phyloP scores from a whole-genome alignment of 2,329 filamentous ascomycete species.

The Diaporthe batatas region DNA sequence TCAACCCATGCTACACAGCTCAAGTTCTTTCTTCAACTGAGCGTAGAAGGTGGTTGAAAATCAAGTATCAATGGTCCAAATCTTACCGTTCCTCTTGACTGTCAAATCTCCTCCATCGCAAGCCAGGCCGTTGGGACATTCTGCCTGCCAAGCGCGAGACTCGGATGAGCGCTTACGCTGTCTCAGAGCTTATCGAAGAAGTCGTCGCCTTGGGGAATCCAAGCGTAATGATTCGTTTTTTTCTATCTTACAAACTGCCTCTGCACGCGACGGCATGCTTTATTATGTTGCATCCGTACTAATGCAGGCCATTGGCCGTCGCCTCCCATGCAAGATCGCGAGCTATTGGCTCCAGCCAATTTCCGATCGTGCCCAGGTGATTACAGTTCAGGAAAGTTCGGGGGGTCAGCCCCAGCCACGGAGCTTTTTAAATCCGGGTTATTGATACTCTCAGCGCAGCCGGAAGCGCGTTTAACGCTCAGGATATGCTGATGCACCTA shows the following conservation, averaged over 20 bases:
- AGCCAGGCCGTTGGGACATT: slow-evolving; percentile 6
- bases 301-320: slow-evolving; percentile 16
- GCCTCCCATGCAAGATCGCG: background rate
- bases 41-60: background rate
- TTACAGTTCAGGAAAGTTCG: slow-evolving; percentile 3
- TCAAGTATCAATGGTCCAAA: background rate
- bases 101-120: rapidly evolving
- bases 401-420: background rate
- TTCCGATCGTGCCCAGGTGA: background rate
- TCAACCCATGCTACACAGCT: background rate
- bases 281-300: slow-evolving; percentile 17
- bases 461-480: background rate
- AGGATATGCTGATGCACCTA: background rate
- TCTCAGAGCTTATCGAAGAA: background rate
- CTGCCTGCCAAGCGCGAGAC: background rate
- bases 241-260: background rate
- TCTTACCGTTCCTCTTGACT: background rate
- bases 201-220: background rate
- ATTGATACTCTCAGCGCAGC: background rate
- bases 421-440: background rate
- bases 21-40: background rate
- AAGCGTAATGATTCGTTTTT: background rate
- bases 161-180: background rate
- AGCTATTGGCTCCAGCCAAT: background rate
- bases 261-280: background rate